These are phyloP conservation scores for Fusarium kyushuense DNA, from an alignment of 2,329 filamentous ascomycete genomes.

Conservation along the genomic window DNA sequence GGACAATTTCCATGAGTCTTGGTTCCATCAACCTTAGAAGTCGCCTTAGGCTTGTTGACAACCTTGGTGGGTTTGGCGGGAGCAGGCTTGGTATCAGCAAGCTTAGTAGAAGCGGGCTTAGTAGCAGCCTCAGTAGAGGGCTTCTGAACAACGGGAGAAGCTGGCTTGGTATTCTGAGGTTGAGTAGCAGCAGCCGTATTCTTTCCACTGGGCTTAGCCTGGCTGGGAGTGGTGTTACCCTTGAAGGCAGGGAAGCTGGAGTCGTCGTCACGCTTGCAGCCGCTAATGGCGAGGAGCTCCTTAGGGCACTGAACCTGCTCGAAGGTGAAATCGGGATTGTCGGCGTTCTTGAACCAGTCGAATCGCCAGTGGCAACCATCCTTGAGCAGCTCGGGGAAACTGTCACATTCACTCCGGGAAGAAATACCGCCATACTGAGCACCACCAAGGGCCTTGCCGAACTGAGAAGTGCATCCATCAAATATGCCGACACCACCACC, in stretches of 20 bases:
- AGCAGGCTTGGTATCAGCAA: slow-evolving; percentile 6
- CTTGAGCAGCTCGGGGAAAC: slow-evolving; percentile 66
- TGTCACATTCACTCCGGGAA: slow-evolving; percentile 62
- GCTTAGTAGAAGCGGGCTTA: slow-evolving; percentile 21
- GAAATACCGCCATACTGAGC: slow-evolving; percentile 69
- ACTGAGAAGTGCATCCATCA: slow-evolving; percentile 64
- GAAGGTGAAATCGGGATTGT: slow-evolving; percentile 68
- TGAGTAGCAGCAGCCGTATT: slow-evolving; percentile 9
- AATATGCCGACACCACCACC: slow-evolving; percentile 68
- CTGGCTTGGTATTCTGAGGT: slow-evolving; percentile 22
- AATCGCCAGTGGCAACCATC: slow-evolving; percentile 73
- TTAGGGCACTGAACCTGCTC: slow-evolving; percentile 67
- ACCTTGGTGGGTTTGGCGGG: slow-evolving; percentile 13
- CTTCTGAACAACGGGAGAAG: slow-evolving; percentile 29
- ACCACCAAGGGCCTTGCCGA: slow-evolving; percentile 59
- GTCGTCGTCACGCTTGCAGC: slow-evolving; percentile 53
- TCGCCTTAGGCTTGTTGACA: slow-evolving; percentile 12
- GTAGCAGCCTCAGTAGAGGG: slow-evolving; percentile 18
- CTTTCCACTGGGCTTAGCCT: slow-evolving; percentile 22
- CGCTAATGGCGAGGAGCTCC: slow-evolving; percentile 58
- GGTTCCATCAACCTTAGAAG: slow-evolving; percentile 30
- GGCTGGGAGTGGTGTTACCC: slow-evolving; percentile 22
- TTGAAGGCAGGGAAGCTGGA: slow-evolving; percentile 45
- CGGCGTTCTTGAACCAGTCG: slow-evolving; percentile 70
- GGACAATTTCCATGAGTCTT: slow-evolving; percentile 34